Base-by-base conservation (phyloP, 768 basidiomycete genomes). In the Termitomyces sp. region DNA sequence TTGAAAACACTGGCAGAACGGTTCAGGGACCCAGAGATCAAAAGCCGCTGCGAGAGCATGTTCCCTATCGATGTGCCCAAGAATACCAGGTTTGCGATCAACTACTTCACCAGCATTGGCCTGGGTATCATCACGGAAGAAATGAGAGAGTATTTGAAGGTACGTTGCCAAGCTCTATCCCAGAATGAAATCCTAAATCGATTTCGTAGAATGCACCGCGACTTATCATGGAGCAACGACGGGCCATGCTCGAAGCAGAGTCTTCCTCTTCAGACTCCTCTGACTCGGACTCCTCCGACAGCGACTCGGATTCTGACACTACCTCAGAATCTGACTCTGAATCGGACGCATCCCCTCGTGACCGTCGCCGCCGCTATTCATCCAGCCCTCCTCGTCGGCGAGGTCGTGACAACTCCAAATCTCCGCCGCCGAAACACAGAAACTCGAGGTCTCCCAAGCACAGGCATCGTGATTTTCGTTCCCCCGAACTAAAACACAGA, bases 51-150 rank as follows among this genome's bases (percentile, higher is more conserved):
- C 69, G 78, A 76, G 44, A 84, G 84, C 41, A 91, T 99, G 88
- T 98, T 98, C 86, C 97, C 97, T 0, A 82, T 87, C 74, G 95
- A 98, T 71, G 86, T 95, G 58, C 97, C 97, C 0, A 97, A 96
- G 74, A 90, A 98, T 67, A 98, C 97, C 0, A 82, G 97, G 53
- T 94, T 95, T 69, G 84, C 93, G 3, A 96, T 96, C 85, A 97
- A 97, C 70, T 98, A 98, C 75, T 97, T 98, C 69, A 99, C 97
- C 6, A 93, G 90, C 65, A 87, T 99, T 63, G 93, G 93, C 0
- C 68, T 98, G 58, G 97, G 97, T 54, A 80, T 82, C 23, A 69
- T 98, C 59, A 99, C 97, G 1, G 95, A 98, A 71, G 90, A 90
- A 31, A 98, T 98, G 97, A 82, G 97, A 69, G 95, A 95, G 68